Percentiles rank a stretch among this genome's conserved stretches.
Evolutionary conservation across 1,284 basidiomycete genomes (phyloP).

Genomic region (Mycena citricolor): DNA sequence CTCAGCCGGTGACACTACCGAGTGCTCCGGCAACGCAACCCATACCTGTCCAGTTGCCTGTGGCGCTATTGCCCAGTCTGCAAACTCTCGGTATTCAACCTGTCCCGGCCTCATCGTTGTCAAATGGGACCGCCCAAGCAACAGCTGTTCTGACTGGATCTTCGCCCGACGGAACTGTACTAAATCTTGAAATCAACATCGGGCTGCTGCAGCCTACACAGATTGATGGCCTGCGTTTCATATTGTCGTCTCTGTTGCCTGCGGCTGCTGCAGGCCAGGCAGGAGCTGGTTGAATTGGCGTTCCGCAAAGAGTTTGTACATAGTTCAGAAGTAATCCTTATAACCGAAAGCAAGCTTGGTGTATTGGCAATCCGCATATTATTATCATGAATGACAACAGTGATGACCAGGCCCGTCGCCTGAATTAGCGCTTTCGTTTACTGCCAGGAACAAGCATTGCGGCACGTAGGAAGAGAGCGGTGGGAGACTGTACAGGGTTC

Average conservation of each 20-base stretch:
- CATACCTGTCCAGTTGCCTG: conserved; percentile 73
- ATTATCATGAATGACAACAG: no score
- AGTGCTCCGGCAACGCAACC: conserved; percentile 41
- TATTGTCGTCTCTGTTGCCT: conserved; percentile 65
- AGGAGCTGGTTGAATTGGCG: no score
- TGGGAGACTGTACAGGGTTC: no score
- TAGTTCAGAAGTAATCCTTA: no score
- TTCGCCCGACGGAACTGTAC: conserved; percentile 64
- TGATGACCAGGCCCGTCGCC: no score
- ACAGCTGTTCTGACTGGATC: conserved; percentile 69
- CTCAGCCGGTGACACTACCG: conserved; percentile 22
- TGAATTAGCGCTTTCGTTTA: no score
- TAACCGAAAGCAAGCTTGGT: no score
- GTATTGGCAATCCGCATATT: no score
- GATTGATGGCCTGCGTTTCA: conserved; percentile 68
- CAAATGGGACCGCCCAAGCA: conserved; percentile 58
- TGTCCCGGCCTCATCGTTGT: conserved; percentile 58
- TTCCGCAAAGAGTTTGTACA: no score
- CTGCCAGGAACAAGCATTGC: no score
- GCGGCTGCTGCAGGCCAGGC: no score
- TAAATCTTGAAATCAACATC: conserved; percentile 75
- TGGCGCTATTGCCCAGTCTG: conserved; percentile 65
- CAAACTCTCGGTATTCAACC: conserved; percentile 72
- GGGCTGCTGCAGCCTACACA: conserved; percentile 65
- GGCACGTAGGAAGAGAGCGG: no score